phyloP scores from a whole-genome alignment of 176 grass and related monocot genomes.

The Aegilops sharonensis region DNA sequence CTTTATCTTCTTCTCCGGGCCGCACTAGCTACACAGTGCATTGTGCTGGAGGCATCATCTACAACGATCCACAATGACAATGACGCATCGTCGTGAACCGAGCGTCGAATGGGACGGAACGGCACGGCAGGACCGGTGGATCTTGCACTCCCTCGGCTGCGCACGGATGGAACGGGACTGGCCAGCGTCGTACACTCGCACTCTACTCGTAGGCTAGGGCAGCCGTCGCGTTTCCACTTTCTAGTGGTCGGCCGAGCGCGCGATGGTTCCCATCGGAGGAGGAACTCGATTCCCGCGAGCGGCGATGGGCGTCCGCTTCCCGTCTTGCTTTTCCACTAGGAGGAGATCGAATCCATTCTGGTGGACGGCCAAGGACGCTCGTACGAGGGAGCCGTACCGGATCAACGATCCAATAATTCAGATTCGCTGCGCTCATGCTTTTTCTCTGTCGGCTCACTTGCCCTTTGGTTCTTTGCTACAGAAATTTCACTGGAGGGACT shows the following conservation, averaged over 20 bases:
- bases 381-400: neutral
- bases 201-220: too few species aligned
- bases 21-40: neutral
- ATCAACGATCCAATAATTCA: neutral
- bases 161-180: neutral
- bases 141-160: neutral
- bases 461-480: too few species aligned
- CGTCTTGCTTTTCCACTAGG: neutral
- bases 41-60: constrained; percentile 8
- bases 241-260: too few species aligned
- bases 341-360: neutral
- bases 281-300: too few species aligned
- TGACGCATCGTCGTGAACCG: neutral
- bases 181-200: too few species aligned
- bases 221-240: too few species aligned
- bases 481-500: too few species aligned
- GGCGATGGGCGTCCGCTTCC: neutral
- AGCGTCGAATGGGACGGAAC: too few species aligned
- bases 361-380: neutral
- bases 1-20: neutral
- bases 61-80: neutral
- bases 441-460: neutral
- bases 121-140: neutral
- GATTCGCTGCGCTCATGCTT: neutral
- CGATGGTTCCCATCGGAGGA: too few species aligned